Base-by-base conservation (phyloP, 1,284 basidiomycete genomes). In the Papiliotrema flavescens region DNA sequence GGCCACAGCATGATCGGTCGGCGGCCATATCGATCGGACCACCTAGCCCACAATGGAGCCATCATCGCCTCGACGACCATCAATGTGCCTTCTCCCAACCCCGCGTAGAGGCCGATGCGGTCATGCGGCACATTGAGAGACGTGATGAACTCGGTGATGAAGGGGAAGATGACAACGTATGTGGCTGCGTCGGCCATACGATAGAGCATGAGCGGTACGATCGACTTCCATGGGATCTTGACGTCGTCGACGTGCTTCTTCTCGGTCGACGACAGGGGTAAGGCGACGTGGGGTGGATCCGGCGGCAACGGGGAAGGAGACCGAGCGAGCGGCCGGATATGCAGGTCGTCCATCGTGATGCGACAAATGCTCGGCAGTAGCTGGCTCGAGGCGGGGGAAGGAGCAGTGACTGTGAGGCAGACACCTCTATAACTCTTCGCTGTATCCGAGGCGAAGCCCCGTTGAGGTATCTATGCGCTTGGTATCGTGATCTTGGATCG, bases 111-210 rank as follows among this genome's bases (percentile, higher is more conserved):
- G 0, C 66, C 66, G 36, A 68, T 68, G 35, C 50, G 54, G 28
- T 62, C 55, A 8, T 46, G 46, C 1, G 60, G 43, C 8, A 60
- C 58, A 14, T 44, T 20, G 47, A 68, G 56, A 0, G 61, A 65
- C 15, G 63, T 65, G 39, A 68, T 56, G 57, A 64, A 63, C 34
- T 60, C 64, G 5, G 61, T 61, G 36, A 68, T 56, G 47, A 62
- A 56, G 11, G 66, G 66, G 56, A 68, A 68, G 22, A 65, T 56
- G 49, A 61, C 45, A 4, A 46, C 41, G 49, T 59, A 68, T 22
- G 47, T 50, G 39, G 59, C 51, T 2, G 62, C 56, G 47, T 67
- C 64, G 7, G 57, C 43, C 15, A 62, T 39, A 4, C 60, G 55
- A 32, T 63, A 57, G 7, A 60, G 37, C 17, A 65, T 40, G 11